These are phyloP conservation scores for Physcia stellaris DNA, from an alignment of 495 filamentous ascomycete genomes.

Conservation along the genomic window DNA sequence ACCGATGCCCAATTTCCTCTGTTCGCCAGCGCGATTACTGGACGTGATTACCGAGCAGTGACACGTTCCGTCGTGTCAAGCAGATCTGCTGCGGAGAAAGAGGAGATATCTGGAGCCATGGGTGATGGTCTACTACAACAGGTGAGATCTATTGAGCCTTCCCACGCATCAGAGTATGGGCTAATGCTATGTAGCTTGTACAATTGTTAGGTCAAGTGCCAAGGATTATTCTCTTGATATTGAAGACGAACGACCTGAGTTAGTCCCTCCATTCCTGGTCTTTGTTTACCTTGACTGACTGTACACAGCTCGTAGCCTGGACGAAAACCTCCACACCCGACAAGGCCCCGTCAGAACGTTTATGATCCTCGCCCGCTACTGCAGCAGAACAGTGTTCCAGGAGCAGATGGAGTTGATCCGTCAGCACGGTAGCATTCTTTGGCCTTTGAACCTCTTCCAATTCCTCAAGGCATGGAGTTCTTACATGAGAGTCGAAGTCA, in stretches of 20 bases:
- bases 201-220: slow-evolving; percentile 83
- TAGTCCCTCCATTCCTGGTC: slow-evolving; percentile 16
- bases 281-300: slow-evolving; percentile 6
- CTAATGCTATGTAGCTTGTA: slow-evolving; percentile 36
- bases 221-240: slow-evolving; percentile 79
- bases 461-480: slow-evolving; percentile 43
- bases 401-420: slow-evolving; percentile 67
- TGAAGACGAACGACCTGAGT: slow-evolving; percentile 97
- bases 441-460: slow-evolving; percentile 38
- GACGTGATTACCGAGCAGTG: slow-evolving; percentile 72
- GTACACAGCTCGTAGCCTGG: slow-evolving; percentile 59
- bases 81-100: slow-evolving; percentile 59
- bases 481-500: slow-evolving; percentile 50
- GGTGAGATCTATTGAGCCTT: not conserved
- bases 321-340: slow-evolving; percentile 83
- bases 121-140: slow-evolving; percentile 79
- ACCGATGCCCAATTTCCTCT: slow-evolving; percentile 87
- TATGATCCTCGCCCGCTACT: slow-evolving; percentile 87
- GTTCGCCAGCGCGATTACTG: slow-evolving; percentile 94
- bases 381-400: slow-evolving; percentile 72
- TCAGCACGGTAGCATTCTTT: slow-evolving; percentile 39
- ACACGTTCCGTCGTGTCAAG: slow-evolving; percentile 40
- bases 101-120: slow-evolving; percentile 65
- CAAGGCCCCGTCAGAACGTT: slow-evolving; percentile 82
- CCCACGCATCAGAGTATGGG: not conserved